These are phyloP conservation scores for Colletotrichum musae DNA, from an alignment of 2,329 filamentous ascomycete species.

Conservation along the genomic window DNA sequence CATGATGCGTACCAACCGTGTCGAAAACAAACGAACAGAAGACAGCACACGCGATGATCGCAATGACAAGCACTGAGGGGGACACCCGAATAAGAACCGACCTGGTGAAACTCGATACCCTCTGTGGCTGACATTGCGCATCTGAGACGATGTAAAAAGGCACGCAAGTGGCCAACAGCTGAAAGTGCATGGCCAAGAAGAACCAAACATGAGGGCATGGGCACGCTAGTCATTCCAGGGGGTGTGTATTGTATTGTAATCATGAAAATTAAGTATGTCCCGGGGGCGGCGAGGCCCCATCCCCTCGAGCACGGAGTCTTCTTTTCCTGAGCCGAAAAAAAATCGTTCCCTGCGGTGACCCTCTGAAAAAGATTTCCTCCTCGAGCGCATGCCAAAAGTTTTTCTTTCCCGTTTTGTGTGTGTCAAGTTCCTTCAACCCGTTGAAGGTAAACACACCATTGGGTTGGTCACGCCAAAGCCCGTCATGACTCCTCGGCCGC, in stretches of 20 bases:
- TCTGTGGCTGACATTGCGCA: not conserved
- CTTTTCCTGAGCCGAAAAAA: conserved; percentile 29
- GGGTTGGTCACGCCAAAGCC: conserved; percentile 9
- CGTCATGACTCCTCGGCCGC: conserved; percentile 39
- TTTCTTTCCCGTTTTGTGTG: conserved; percentile 16
- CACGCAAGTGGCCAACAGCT: not conserved
- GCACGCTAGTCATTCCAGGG: no score
- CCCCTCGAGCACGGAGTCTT: conserved; percentile 23
- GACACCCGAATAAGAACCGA: no score
- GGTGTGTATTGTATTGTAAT: conserved; percentile 22
- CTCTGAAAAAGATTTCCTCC: conserved; percentile 11
- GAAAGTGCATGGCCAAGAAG: no score
- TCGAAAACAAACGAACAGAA: no score
- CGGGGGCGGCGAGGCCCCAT: conserved; percentile 35
- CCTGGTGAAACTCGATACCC: no score
- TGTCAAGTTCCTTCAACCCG: conserved; percentile 17
- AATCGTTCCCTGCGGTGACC: not conserved
- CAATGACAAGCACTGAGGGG: no score
- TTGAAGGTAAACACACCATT: conserved; percentile 21
- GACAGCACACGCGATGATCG: no score
- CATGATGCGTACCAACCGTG: no score
- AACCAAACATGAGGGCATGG: no score
- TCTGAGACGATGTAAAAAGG: not conserved
- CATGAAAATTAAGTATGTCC: conserved; percentile 43
- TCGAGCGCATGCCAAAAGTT: conserved; percentile 12